Percentiles rank a stretch among this genome's conserved stretches.
Evolutionary conservation across 345 rosid genomes (phyloP).

Genomic region (Geranium brycei): DNA sequence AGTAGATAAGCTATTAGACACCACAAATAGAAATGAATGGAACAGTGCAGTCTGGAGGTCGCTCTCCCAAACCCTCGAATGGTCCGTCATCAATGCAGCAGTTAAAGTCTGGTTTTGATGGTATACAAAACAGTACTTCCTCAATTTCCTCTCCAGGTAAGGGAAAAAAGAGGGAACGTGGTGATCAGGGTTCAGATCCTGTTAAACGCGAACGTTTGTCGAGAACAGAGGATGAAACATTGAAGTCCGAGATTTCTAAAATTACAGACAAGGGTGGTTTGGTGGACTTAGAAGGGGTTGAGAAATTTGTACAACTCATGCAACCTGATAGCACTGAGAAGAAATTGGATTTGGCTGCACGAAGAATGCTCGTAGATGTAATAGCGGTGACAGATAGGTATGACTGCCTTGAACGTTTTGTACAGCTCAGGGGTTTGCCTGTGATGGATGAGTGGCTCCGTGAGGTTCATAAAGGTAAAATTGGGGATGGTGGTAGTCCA

Average conservation of each 20-base stretch:
- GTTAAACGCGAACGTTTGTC: conserved; percentile 49
- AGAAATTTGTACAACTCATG: conserved; percentile 74
- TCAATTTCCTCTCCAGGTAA: conserved; percentile 55
- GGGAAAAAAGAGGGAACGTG: conserved; percentile 88
- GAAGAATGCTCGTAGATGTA: conserved; percentile 58
- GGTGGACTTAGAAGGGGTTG: conserved; percentile 65
- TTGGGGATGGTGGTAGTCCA: conserved; percentile 50
- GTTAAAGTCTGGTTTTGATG: conserved; percentile 48
- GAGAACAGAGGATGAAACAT: conserved; percentile 44
- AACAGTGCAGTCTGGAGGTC: conserved; percentile 64
- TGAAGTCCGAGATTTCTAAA: conserved; percentile 59
- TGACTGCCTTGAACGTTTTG: conserved; percentile 68
- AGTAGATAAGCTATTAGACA: conserved; percentile 60
- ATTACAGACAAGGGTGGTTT: conserved; percentile 72
- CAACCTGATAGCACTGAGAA: conserved; percentile 49
- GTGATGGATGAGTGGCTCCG: conserved; percentile 95
- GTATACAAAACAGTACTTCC: conserved; percentile 41
- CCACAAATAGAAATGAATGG: conserved; percentile 66
- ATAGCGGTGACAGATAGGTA: conserved; percentile 66
- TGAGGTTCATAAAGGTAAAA: conserved; percentile 79
- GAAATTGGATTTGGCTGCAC: conserved; percentile 53
- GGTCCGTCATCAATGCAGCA: conserved; percentile 68
- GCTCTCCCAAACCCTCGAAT: conserved; percentile 64
- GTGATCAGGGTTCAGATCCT: conserved; percentile 58
- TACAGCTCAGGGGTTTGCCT: conserved; percentile 71